Conservation (phyloP, 108 stramenopile genomes). For the Chaetoceros muelleri region DNA sequence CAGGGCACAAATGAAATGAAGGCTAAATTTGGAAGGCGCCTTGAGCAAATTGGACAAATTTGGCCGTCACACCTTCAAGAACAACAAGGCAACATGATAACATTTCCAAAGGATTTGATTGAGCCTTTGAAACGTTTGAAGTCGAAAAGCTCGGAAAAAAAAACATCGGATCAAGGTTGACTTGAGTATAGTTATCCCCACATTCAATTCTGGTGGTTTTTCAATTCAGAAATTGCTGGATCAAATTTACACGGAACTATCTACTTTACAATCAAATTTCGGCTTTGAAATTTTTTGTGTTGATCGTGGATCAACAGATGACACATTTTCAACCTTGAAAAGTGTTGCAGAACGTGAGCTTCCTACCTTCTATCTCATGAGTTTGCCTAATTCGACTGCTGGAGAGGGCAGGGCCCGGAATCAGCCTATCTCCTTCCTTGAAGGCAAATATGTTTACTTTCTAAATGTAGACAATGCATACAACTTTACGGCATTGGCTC, state of each 20-base stretch:
- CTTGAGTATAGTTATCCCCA: too few species aligned
- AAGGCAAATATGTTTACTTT: constrained; percentile 3
- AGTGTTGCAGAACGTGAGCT: not conserved
- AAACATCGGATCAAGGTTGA: too few species aligned
- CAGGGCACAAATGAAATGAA: constrained; percentile 1
- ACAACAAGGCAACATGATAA: not conserved
- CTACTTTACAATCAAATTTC: not conserved
- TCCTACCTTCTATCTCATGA: constrained; percentile 1
- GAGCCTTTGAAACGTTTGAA: too few species aligned
- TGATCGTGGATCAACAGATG: constrained; percentile 1
- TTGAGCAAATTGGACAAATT: not conserved
- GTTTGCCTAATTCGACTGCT: not conserved
- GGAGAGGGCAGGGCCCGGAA: constrained; percentile 1
- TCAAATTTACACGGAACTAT: too few species aligned
- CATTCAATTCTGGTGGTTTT: too few species aligned
- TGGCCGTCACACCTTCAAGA: not conserved
- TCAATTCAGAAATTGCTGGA: too few species aligned
- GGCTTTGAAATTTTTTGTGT: constrained; percentile 4
- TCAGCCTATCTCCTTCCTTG: not conserved
- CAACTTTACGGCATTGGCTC: constrained; percentile 2
- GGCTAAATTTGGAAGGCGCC: not conserved
- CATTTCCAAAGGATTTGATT: too few species aligned
- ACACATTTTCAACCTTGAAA: not conserved
- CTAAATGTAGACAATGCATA: not conserved
- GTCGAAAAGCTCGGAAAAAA: too few species aligned